These are phyloP conservation scores for Fagopyrum tataricum DNA, from an alignment of 148 eudicot genomes.

Conservation along the genomic window DNA sequence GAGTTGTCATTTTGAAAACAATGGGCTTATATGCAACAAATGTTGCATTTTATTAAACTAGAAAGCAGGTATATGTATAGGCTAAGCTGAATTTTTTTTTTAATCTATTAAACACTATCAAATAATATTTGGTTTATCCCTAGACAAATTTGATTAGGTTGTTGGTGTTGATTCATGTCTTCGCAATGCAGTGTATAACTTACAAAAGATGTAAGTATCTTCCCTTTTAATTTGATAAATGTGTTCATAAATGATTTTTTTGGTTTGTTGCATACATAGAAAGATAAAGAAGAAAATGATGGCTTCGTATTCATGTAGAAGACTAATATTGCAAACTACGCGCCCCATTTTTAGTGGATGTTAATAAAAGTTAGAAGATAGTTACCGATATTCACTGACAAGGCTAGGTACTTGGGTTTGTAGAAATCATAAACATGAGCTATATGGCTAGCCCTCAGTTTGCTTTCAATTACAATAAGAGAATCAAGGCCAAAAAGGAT, in stretches of 20 bases:
- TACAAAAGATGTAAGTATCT: neutral
- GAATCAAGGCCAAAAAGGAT: conserved; percentile 98
- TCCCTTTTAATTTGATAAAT: neutral
- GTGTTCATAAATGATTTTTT: neutral
- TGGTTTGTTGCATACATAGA: neutral
- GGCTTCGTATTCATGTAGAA: too few species aligned
- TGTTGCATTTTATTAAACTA: neutral
- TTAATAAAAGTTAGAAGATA: conserved; percentile 2
- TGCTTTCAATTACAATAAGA: conserved; percentile 87
- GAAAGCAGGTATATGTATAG: neutral
- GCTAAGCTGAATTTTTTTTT: neutral
- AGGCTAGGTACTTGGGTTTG: conserved; percentile 97
- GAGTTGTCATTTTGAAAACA: neutral
- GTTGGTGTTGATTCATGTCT: neutral
- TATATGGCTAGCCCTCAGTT: conserved; percentile 88
- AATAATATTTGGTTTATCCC: neutral
- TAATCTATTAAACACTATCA: neutral
- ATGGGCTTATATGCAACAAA: neutral
- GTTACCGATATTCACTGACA: conserved; percentile 95
- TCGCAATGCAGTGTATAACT: conserved; percentile 8
- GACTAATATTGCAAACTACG: neutral
- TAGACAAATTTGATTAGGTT: neutral
- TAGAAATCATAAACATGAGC: conserved; percentile 92
- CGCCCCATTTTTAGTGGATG: too few species aligned
- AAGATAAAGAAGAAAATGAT: neutral